Evolutionary conservation across 805 yeast genomes (phyloP).

Genomic region (Wickerhamiella dianesei): DNA sequence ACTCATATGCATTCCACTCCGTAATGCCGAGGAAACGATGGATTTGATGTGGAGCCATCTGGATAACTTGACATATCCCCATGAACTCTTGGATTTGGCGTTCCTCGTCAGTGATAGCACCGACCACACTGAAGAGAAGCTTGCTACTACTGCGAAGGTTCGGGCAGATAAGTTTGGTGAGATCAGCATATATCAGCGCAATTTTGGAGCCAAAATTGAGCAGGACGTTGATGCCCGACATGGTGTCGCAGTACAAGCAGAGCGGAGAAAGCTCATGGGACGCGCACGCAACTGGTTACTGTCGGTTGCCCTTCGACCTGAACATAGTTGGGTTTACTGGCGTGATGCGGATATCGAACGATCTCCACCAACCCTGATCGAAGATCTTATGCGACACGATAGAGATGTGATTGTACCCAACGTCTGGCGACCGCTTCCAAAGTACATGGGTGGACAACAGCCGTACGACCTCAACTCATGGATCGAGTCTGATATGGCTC

Average conservation of each 20-base stretch:
- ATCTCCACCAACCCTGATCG: constrained; percentile 68
- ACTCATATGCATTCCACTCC: constrained; percentile 70
- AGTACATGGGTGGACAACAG: constrained; percentile 77
- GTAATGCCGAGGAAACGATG: constrained; percentile 80
- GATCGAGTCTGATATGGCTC: constrained; percentile 74
- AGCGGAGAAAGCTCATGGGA: constrained; percentile 89
- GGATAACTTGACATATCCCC: constrained; percentile 64
- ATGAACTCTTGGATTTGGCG: constrained; percentile 59
- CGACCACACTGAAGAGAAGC: constrained; percentile 46
- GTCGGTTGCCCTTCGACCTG: constrained; percentile 73
- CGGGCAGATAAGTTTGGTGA: constrained; percentile 49
- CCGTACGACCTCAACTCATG: constrained; percentile 93
- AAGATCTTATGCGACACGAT: constrained; percentile 84
- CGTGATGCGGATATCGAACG: constrained; percentile 96
- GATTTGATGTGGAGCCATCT: constrained; percentile 78
- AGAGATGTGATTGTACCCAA: constrained; percentile 91
- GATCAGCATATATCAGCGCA: constrained; percentile 73
- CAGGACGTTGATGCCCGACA: constrained; percentile 89
- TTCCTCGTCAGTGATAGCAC: constrained; percentile 79
- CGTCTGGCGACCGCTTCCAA: constrained; percentile 95
- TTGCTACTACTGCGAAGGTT: constrained; percentile 18
- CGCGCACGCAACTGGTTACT: constrained; percentile 90
- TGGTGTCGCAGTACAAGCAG: constrained; percentile 93
- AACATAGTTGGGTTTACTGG: constrained; percentile 96
- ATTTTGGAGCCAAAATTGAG: constrained; percentile 85